Conservation (phyloP, 1,284 basidiomycete species). For the Lignosus rhinocerotis region DNA sequence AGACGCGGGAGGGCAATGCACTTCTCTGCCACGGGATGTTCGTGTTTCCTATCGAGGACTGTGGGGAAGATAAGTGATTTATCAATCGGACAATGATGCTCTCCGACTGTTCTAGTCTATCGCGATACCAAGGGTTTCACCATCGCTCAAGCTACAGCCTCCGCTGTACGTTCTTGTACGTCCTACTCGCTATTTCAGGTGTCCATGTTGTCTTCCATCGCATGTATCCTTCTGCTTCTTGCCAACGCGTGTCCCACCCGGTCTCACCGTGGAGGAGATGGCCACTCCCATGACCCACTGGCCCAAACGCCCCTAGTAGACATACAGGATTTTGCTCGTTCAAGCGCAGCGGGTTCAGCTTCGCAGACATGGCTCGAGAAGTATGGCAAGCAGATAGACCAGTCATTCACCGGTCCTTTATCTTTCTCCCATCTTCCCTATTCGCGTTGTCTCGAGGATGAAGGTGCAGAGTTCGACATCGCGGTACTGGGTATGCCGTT, state of each 20-base stretch:
- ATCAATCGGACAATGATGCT: not conserved
- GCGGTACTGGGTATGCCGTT: constrained; percentile 82
- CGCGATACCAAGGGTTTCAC: too few species aligned
- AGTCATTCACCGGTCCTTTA: constrained; percentile 69
- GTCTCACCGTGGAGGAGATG: constrained; percentile 6
- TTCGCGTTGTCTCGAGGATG: constrained; percentile 66
- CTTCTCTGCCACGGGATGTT: not conserved
- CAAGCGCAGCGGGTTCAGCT: constrained; percentile 15
- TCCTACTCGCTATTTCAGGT: constrained; percentile 4
- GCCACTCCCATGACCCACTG: not conserved
- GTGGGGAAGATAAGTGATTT: not conserved
- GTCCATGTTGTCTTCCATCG: constrained; percentile 1
- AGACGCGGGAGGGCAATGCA: not conserved
- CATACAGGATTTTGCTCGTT: constrained; percentile 11
- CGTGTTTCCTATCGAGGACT: not conserved
- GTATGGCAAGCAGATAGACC: constrained; percentile 72
- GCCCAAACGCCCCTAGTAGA: constrained; percentile 10
- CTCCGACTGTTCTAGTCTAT: too few species aligned
- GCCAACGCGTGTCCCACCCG: not conserved
- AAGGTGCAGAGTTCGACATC: constrained; percentile 59
- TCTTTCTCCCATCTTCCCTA: constrained; percentile 76
- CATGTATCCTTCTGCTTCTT: constrained; percentile 2
- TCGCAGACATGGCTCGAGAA: constrained; percentile 59
- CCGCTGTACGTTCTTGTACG: not conserved
- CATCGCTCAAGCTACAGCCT: not conserved